These are phyloP conservation scores for Starmerella gropengiesseri DNA, from an alignment of 805 yeast species.

Conservation along the genomic window DNA sequence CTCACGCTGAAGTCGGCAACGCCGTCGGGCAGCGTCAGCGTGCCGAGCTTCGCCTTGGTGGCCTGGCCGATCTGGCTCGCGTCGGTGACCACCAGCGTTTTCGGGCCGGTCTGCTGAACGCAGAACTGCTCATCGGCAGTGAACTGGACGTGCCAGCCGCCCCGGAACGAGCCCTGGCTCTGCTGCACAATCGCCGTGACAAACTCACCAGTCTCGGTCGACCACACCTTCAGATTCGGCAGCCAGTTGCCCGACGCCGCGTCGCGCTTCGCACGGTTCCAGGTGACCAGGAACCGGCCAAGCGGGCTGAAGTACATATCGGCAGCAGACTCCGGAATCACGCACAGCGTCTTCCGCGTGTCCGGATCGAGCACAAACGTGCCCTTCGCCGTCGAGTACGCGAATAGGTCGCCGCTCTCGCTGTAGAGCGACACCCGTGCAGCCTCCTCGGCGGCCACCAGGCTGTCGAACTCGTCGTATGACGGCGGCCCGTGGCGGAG, in stretches of 20 bases:
- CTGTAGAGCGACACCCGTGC: constrained; percentile 59
- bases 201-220: constrained; percentile 39
- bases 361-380: constrained; percentile 51
- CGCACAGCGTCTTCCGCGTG: constrained; percentile 38
- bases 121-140: constrained; percentile 66
- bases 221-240: constrained; percentile 72
- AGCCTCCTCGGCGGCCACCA: constrained; percentile 33
- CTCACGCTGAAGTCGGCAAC: constrained; percentile 56
- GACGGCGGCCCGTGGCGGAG: constrained; percentile 25
- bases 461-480: constrained; percentile 27
- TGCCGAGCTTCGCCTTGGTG: constrained; percentile 41
- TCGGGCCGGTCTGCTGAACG: constrained; percentile 45
- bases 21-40: constrained; percentile 42
- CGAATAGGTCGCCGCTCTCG: constrained; percentile 55
- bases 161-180: constrained; percentile 44
- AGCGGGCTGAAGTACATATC: constrained; percentile 83
- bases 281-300: constrained; percentile 70
- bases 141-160: constrained; percentile 82
- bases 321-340: constrained; percentile 51
- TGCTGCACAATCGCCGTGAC: constrained; percentile 60
- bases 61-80: constrained; percentile 30
- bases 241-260: constrained; percentile 63
- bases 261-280: constrained; percentile 75
- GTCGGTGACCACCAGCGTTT: constrained; percentile 54
- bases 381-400: constrained; percentile 54